These are phyloP conservation scores for Phylloporus sp. DNA, from an alignment of 768 basidiomycete species.

Conservation along the genomic window DNA sequence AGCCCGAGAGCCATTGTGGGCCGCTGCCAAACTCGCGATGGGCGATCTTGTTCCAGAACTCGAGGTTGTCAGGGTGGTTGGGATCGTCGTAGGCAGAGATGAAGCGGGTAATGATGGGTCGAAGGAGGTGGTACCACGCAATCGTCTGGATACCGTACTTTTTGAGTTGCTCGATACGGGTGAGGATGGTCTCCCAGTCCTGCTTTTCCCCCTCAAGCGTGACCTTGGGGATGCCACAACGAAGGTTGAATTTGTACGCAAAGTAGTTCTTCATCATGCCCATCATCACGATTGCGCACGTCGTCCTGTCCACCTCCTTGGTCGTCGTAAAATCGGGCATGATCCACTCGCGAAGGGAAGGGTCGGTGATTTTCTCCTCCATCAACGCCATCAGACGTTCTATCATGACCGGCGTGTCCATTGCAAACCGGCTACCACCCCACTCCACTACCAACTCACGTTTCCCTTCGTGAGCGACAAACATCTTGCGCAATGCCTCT, in stretches of 20 bases:
- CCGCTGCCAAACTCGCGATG: conserved; percentile 28
- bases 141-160: conserved; percentile 35
- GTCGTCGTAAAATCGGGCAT: conserved; percentile 45
- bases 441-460: conserved; percentile 26
- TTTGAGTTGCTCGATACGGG: conserved; percentile 37
- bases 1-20: conserved; percentile 33
- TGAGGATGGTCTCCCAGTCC: conserved; percentile 38
- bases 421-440: conserved; percentile 14
- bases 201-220: conserved; percentile 40
- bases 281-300: conserved; percentile 41
- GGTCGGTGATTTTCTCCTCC: conserved; percentile 20
- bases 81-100: conserved; percentile 35
- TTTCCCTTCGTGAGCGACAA: conserved; percentile 25
- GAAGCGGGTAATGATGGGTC: conserved; percentile 37
- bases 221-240: conserved; percentile 43
- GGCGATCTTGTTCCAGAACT: conserved; percentile 38
- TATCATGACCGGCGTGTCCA: conserved; percentile 33
- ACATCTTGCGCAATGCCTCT: conserved; percentile 31
- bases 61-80: conserved; percentile 25
- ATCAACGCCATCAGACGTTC: conserved; percentile 19
- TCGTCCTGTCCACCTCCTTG: conserved; percentile 35
- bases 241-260: conserved; percentile 26
- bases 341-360: conserved; percentile 37
- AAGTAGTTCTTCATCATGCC: conserved; percentile 41
- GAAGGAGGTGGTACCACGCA: conserved; percentile 39